Base-by-base conservation (phyloP, 139 green algal genomes). In the Asterochloris sp. region DNA sequence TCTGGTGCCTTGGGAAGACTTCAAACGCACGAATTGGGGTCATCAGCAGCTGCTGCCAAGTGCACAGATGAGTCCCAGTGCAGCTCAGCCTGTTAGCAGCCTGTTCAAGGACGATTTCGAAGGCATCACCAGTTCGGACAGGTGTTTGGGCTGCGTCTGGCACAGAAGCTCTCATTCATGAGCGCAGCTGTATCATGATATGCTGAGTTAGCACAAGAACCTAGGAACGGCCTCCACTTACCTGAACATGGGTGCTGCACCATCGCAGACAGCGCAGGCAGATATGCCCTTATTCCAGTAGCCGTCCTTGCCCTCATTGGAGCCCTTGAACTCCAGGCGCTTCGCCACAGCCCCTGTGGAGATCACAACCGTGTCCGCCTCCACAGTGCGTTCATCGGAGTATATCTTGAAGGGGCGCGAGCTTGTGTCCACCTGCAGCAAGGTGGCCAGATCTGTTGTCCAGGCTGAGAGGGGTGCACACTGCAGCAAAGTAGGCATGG, bases 201-300 rank as follows among this genome's bases (percentile, higher is more conserved):
- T 77, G 21, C n/a, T 29, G n/a, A 73, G 71, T 16, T 77, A 8
- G 15, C 97, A 95, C 28, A 98, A 96, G 27, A 95, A 96, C 38
- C 76, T 68, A 62, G 24, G 67, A 54, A 2, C 38, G 6, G 38
- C 38, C 38, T 54, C 38, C 2, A 54, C 38, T 54, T 6, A 54
- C 38, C 94, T 90, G 88, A 98, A 98, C 83, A 98, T 97, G 71
- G 95, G 95, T 6, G 91, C 91, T 10, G 95, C 94, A 13, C 96
- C 97, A 85, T 99, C 97, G 84, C 97, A 99, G 83, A 99, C 98
- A 8, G 96, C 96, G 81, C 96, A 99, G 11, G 96, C 96, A 12
- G 83, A 93, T 84, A 99, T 99, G 82, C 97, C 97, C 76, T 94
- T 94, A 79, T 91, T 94, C 97, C 97, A 99, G 88, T 96, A 99